A percentile compares a stretch with the other conserved stretches of the same genome.
Evolutionary conservation across 2,329 filamentous ascomycete genomes (phyloP).

Genomic region (Dendrostoma leiphaemia): DNA sequence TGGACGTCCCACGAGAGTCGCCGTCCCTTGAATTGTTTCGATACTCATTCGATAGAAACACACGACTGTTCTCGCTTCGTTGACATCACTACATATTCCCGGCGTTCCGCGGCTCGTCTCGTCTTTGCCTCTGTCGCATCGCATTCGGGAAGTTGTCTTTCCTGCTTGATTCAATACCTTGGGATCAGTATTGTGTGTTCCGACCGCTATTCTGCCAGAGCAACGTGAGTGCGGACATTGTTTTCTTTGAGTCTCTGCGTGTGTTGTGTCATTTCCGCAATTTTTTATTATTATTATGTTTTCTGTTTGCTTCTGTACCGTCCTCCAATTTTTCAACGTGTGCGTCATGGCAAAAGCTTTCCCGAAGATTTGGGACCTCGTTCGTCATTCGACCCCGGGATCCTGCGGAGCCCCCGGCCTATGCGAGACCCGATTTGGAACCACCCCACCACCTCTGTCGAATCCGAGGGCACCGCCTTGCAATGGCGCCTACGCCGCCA

Average conservation of each 20-base stretch:
- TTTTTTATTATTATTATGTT: background rate
- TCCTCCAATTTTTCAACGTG: slow-evolving; percentile 2
- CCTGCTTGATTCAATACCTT: background rate
- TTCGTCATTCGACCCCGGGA: slow-evolving; percentile 9
- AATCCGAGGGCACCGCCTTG: background rate
- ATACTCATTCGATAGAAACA: background rate
- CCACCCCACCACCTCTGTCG: slow-evolving; percentile 6
- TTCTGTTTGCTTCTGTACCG: background rate
- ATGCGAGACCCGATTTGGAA: slow-evolving; percentile 9
- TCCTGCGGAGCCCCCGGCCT: slow-evolving; percentile 11
- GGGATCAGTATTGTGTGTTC: slow-evolving; percentile 7
- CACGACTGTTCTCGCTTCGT: background rate
- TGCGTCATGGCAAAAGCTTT: slow-evolving; percentile 17
- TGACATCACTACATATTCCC: background rate
- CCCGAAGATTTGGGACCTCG: slow-evolving; percentile 12
- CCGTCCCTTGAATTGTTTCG: background rate
- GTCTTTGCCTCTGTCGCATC: slow-evolving; percentile 5
- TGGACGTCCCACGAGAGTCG: background rate
- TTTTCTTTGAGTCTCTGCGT: background rate
- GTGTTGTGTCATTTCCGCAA: background rate
- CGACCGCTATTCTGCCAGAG: background rate
- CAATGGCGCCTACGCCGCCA: background rate
- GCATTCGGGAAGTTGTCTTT: slow-evolving; percentile 2
- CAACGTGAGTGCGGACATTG: slow-evolving; percentile 15
- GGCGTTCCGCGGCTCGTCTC: slow-evolving; percentile 4